A percentile compares a stretch with the other conserved stretches of the same genome.
phyloP scores from a whole-genome alignment of 2,329 filamentous ascomycete genomes.

The Colletotrichum sojae region DNA sequence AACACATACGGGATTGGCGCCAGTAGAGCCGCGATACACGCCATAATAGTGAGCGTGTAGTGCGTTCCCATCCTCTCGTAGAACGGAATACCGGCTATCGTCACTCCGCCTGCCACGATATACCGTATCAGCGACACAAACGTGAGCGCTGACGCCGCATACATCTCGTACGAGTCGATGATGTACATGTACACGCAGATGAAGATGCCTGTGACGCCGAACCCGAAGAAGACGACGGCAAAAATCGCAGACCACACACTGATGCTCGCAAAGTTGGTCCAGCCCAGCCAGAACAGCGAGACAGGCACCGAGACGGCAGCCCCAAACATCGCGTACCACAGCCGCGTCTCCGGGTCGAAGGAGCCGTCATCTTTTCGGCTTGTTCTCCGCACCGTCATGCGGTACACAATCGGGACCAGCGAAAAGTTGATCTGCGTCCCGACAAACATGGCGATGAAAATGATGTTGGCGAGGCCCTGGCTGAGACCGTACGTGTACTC shows the following conservation, averaged over 20 bases:
- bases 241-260: slow-evolving; percentile 62
- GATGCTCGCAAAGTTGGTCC: slow-evolving; percentile 58
- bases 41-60: slow-evolving; percentile 52
- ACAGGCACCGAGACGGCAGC: slow-evolving; percentile 57
- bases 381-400: slow-evolving; percentile 42
- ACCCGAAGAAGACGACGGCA: slow-evolving; percentile 59
- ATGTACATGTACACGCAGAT: slow-evolving; percentile 54
- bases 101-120: slow-evolving; percentile 51
- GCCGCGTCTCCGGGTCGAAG: slow-evolving; percentile 54
- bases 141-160: slow-evolving; percentile 50
- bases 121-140: slow-evolving; percentile 51
- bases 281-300: slow-evolving; percentile 66
- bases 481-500: slow-evolving; percentile 56
- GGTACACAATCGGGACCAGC: slow-evolving; percentile 52
- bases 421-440: slow-evolving; percentile 54
- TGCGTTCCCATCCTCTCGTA: slow-evolving; percentile 51
- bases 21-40: slow-evolving; percentile 46
- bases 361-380: slow-evolving; percentile 46
- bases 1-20: slow-evolving; percentile 49
- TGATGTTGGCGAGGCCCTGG: slow-evolving; percentile 58
- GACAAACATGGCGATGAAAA: slow-evolving; percentile 60
- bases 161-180: slow-evolving; percentile 53
- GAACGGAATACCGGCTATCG: slow-evolving; percentile 51
- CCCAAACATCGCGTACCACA: slow-evolving; percentile 60
- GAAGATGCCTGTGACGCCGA: slow-evolving; percentile 58